Percentiles rank a stretch among this genome's conserved stretches.
These are phyloP conservation scores for Helianthus annuus DNA, from an alignment of 129 eudicot genomes.

Conservation along the genomic window HanXRQr2.0-SUNRISE NC_035449.2:157483633-157484132, in stretches of 20 bases:
- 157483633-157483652: conserved; percentile 56
- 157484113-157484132: conserved; percentile 58
- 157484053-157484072: too few species aligned
- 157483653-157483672: conserved; percentile 65
- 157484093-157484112: neutral
- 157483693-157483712: conserved; percentile 61
- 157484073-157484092: too few species aligned
- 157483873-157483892: conserved; percentile 74
- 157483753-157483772: conserved; percentile 75
- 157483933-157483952: conserved; percentile 58
- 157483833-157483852: conserved; percentile 45
- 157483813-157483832: conserved; percentile 58
- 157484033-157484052: conserved; percentile 37
- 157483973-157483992: conserved; percentile 57
- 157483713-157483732: conserved; percentile 48
- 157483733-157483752: conserved; percentile 70
- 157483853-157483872: conserved; percentile 82
- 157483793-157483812: conserved; percentile 56
- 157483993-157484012: conserved; percentile 55
- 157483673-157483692: conserved; percentile 66
- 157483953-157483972: conserved; percentile 64
- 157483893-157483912: conserved; percentile 44
- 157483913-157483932: conserved; percentile 59
- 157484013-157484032: conserved; percentile 57
- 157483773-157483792: conserved; percentile 53